Conservation (phyloP, 768 basidiomycete genomes). For the Boletus sp. region DNA sequence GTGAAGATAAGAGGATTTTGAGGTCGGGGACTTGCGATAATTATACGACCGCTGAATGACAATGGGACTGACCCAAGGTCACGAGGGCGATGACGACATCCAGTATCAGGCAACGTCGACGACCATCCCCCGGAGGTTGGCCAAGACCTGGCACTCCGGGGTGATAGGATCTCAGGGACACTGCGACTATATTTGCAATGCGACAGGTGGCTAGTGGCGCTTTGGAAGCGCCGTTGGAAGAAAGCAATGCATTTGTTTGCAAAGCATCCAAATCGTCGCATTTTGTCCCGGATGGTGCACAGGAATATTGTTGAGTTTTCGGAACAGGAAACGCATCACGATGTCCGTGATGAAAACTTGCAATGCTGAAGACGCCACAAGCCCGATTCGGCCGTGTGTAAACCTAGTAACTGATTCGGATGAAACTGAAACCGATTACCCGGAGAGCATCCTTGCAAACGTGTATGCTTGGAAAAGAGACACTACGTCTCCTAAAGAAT, state of each 20-base stretch:
- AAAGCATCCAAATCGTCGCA: background rate
- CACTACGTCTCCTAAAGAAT: background rate
- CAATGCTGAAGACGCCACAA: too few species aligned
- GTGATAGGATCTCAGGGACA: background rate
- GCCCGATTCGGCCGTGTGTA: too few species aligned
- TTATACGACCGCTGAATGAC: background rate
- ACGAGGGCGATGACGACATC: background rate
- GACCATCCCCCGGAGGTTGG: background rate
- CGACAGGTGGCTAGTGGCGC: background rate
- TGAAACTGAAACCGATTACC: too few species aligned
- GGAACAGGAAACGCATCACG: background rate
- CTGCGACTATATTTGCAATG: background rate
- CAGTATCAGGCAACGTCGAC: background rate
- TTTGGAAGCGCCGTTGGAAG: background rate
- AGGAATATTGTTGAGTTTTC: background rate
- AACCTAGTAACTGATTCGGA: too few species aligned
- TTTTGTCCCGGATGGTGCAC: background rate
- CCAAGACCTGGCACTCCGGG: background rate
- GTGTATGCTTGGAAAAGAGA: background rate
- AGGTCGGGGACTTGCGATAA: background rate
- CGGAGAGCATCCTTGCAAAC: too few species aligned
- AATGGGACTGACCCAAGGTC: background rate
- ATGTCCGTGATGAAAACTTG: too few species aligned
- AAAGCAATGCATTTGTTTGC: background rate
- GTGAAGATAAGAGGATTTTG: too few species aligned